Evolutionary conservation across 768 basidiomycete species (phyloP), one percentile per base, ranked within the genome.

Genomic region (Macrolepiota albuminosa): DNA sequence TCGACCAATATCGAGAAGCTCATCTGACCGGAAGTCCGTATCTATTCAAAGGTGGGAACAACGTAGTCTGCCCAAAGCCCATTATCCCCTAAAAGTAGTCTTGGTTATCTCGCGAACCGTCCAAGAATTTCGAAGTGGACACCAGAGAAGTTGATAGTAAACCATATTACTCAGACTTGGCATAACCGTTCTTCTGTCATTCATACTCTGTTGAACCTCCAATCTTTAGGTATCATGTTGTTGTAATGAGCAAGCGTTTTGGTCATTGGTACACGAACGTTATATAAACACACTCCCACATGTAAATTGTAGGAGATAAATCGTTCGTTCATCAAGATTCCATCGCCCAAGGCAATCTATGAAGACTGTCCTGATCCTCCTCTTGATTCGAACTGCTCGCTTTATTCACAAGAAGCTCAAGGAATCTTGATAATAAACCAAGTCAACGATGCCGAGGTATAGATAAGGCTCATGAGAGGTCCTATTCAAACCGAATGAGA

Each of bases 1-100:
- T 4, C 39, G 6, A 6, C 26, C 24, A 53, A 39, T 21, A 21
- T 21, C 14, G n/a, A 40, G 13, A 43, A 56, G 33, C 8, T 14
- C 42, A 56, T 33, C 14, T 33, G 21, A 34, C 45, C 31, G 13
- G 21, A 34, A 2, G 7, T 46, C 45, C 39, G 24, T 57, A 31
- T 50, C 36, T 57, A 57, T 57, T 50, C 48, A 31, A 50, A 31
- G 56, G 16, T 46, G 53, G 53, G 53, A 43, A 45, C 54, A n/a
- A 13, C 29, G 45, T 33, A 34, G 31, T 31, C 24, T 42, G 26
- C 45, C 24, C 14, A 6, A 31, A 37, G 33, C 42, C 31, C 42
- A 14, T 29, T 29, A 29, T 29, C 29, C 29, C 29, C 29, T 29
- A 29, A 29, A 29, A 4, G 29, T 29, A 29, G 29, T 29, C 29